Evolutionary conservation across 768 basidiomycete genomes (phyloP).

Genomic region (button mushroom (Agaricus bisporus)): DNA sequence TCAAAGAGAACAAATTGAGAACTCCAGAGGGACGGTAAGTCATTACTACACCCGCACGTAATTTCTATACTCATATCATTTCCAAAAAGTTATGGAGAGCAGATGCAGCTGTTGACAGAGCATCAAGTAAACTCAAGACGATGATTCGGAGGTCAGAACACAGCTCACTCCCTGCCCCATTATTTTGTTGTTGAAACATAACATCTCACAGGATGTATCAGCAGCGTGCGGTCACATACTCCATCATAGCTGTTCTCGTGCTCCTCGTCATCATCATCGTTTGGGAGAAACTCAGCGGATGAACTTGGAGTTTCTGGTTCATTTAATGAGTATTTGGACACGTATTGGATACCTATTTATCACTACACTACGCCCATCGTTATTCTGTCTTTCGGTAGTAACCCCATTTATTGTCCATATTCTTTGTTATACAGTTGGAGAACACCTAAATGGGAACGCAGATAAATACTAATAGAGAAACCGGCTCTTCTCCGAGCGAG

Average conservation of each 20-base stretch:
- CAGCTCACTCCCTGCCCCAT: background rate
- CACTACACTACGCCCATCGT: background rate
- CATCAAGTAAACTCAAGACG: constrained; percentile 86
- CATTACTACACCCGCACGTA: background rate
- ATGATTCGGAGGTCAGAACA: constrained; percentile 86
- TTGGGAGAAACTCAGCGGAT: constrained; percentile 64
- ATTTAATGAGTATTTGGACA: background rate
- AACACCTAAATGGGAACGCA: background rate
- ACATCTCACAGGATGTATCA: constrained; percentile 81
- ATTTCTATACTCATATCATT: background rate
- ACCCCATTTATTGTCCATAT: background rate
- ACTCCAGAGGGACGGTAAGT: constrained; percentile 82
- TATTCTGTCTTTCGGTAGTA: background rate
- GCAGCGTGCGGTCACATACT: constrained; percentile 82
- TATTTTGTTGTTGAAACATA: too few relatives aligned
- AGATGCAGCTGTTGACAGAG: constrained; percentile 85
- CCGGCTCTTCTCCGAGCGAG: constrained; percentile 3
- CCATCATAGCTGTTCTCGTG: constrained; percentile 81
- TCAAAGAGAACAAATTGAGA: constrained; percentile 93
- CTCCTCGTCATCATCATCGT: constrained; percentile 77
- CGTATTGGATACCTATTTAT: background rate
- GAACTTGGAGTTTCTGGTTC: background rate
- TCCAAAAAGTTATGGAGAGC: constrained; percentile 67
- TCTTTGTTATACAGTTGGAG: constrained; percentile 7
- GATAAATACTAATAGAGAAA: background rate